A percentile compares a stretch with the other conserved stretches of the same genome.
Conservation (phyloP, 75 land plant genomes). For the Cunninghamia lanceolata region DNA sequence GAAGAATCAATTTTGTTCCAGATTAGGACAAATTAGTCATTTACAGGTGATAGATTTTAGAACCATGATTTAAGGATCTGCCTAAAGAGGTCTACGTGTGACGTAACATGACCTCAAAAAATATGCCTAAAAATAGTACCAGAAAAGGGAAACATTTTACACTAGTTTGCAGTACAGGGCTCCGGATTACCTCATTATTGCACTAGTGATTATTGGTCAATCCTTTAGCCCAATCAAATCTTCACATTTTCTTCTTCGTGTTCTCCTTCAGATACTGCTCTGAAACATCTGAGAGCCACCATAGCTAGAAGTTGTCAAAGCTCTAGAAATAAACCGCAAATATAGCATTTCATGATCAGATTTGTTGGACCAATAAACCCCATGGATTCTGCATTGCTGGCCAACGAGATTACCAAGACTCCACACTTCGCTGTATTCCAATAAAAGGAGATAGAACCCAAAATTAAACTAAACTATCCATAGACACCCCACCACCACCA, state of each 20-base stretch:
- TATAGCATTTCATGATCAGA: background rate
- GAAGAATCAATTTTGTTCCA: background rate
- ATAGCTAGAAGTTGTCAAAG: background rate
- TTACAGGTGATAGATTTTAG: background rate
- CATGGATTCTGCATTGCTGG: background rate
- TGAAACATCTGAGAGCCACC: background rate
- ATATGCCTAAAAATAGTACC: background rate
- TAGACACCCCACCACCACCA: background rate
- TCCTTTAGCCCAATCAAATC: background rate
- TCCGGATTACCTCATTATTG: slow-evolving; percentile 1
- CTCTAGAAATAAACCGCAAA: background rate
- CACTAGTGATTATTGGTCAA: background rate
- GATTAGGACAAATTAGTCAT: background rate
- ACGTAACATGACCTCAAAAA: background rate
- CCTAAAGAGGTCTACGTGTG: background rate
- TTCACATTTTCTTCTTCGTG: background rate
- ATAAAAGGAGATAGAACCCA: background rate
- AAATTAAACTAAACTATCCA: background rate
- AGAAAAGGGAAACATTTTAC: background rate
- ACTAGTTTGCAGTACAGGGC: no score
- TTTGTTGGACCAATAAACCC: background rate
- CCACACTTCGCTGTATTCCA: background rate
- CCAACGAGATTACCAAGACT: background rate
- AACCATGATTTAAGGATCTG: background rate
- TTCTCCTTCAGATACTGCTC: background rate